phyloP scores from a whole-genome alignment of 768 basidiomycete species.

The Serendipita sp. region DNA sequence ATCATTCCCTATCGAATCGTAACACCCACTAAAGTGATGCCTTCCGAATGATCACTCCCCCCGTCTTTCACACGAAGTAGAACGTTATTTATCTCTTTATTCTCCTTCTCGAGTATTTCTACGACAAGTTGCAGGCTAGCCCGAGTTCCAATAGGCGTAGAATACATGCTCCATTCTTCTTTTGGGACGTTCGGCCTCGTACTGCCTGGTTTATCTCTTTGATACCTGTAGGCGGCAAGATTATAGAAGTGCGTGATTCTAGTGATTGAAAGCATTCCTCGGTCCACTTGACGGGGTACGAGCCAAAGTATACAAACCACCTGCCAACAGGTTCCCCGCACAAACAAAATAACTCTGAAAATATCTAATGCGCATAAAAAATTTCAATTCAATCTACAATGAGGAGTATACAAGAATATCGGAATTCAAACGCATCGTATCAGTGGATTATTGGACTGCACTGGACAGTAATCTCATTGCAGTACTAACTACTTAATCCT shows the following conservation, averaged over 20 bases:
- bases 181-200: not conserved
- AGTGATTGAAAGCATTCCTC: too few species aligned
- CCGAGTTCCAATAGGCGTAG: not conserved
- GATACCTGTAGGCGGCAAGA: not conserved
- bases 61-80: not conserved
- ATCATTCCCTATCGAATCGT: not conserved
- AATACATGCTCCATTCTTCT: constrained; percentile 5
- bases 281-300: too few species aligned
- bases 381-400: too few species aligned
- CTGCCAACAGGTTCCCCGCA: too few species aligned
- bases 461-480: too few species aligned
- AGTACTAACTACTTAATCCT: too few species aligned
- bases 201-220: not conserved
- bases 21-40: not conserved
- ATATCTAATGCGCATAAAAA: too few species aligned
- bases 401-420: too few species aligned
- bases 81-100: not conserved
- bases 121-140: not conserved
- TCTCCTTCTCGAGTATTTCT: not conserved
- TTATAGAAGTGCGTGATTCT: not conserved
- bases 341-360: too few species aligned
- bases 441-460: too few species aligned
- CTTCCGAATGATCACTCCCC: not conserved
- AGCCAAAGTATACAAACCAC: too few species aligned
- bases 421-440: too few species aligned